Percentiles rank a stretch among this genome's conserved stretches.
These are phyloP conservation scores for Penicillium paradoxum DNA, from an alignment of 495 filamentous ascomycete genomes.

Conservation along the genomic window DNA sequence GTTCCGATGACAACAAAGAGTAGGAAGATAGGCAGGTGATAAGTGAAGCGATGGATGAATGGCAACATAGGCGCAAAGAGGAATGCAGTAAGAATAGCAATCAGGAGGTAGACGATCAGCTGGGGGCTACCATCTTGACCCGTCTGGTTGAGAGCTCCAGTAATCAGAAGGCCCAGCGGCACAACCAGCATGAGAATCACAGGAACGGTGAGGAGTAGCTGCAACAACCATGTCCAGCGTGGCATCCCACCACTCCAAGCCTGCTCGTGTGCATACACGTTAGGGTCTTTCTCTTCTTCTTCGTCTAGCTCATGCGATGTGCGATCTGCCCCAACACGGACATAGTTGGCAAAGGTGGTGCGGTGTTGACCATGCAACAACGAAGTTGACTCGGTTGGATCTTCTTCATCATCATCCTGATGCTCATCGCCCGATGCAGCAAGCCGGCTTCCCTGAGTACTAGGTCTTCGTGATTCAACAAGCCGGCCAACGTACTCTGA, in stretches of 20 bases:
- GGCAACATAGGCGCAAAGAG: conserved; percentile 75
- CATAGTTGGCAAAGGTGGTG: conserved; percentile 71
- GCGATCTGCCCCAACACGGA: conserved; percentile 39
- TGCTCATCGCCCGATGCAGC: conserved; percentile 31
- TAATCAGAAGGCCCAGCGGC: conserved; percentile 69
- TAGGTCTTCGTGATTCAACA: conserved; percentile 33
- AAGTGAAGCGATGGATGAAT: conserved; percentile 80
- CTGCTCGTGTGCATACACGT: conserved; percentile 75
- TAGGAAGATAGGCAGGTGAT: conserved; percentile 74
- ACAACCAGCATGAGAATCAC: conserved; percentile 69
- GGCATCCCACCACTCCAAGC: conserved; percentile 76
- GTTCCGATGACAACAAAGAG: conserved; percentile 70
- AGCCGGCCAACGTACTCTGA: conserved; percentile 50
- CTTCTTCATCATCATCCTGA: conserved; percentile 45
- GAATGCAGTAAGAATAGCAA: conserved; percentile 62
- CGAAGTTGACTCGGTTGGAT: conserved; percentile 73
- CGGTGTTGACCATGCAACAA: conserved; percentile 58
- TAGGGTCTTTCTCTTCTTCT: conserved; percentile 31
- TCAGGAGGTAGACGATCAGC: conserved; percentile 63
- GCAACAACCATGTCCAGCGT: conserved; percentile 77
- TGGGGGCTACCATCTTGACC: conserved; percentile 68
- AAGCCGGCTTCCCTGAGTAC: conserved; percentile 39
- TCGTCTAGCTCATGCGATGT: conserved; percentile 30
- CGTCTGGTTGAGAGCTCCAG: conserved; percentile 70
- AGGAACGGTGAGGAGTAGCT: conserved; percentile 76